Conservation (phyloP, 75 land plant genomes). For the Pseudotsuga menziesii region DNA sequence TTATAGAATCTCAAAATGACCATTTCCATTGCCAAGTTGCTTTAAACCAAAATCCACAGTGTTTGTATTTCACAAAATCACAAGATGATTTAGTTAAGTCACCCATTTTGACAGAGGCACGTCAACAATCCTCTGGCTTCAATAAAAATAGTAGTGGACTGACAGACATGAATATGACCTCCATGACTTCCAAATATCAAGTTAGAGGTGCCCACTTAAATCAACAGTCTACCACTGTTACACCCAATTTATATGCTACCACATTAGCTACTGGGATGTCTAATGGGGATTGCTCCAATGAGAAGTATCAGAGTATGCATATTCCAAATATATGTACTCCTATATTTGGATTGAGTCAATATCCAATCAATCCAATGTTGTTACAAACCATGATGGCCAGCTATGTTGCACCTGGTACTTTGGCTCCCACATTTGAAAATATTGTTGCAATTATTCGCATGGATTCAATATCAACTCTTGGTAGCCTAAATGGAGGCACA, state of each 20-base stretch:
- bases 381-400: slow-evolving; percentile 51
- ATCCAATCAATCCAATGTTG: slow-evolving; percentile 43
- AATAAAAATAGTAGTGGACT: slow-evolving; percentile 2
- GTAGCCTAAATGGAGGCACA: slow-evolving; percentile 29
- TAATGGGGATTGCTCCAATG: slow-evolving; percentile 25
- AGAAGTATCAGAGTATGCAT: slow-evolving; percentile 52
- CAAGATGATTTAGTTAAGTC: background rate
- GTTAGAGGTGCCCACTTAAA: background rate
- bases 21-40: slow-evolving; percentile 22
- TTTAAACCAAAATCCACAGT: slow-evolving; percentile 7
- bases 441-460: slow-evolving; percentile 48
- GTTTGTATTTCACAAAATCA: background rate
- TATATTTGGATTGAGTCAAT: slow-evolving; percentile 56
- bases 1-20: slow-evolving; percentile 16
- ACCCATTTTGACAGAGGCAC: background rate
- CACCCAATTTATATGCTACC: slow-evolving; percentile 18
- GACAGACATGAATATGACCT: slow-evolving; percentile 3
- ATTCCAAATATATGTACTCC: slow-evolving; percentile 36
- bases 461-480: slow-evolving; percentile 41
- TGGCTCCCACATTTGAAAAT: slow-evolving; percentile 48
- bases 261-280: slow-evolving; percentile 31
- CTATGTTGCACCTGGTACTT: slow-evolving; percentile 38
- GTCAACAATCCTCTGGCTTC: background rate
- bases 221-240: background rate
- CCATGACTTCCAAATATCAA: slow-evolving; percentile 15